phyloP scores from a whole-genome alignment of 768 basidiomycete genomes.

The Cystoderma amianthinum region DNA sequence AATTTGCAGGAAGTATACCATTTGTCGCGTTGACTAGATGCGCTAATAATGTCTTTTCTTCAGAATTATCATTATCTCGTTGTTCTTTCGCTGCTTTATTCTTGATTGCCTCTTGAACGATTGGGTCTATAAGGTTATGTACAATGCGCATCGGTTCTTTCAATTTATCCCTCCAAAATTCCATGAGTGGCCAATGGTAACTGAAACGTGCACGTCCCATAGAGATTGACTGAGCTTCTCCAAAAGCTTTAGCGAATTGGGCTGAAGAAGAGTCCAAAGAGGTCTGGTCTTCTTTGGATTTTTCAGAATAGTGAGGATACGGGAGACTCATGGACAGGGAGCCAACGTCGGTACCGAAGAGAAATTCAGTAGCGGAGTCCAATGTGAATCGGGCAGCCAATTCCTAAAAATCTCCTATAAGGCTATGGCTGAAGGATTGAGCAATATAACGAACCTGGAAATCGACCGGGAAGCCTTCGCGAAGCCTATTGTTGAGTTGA shows the following conservation, averaged over 20 bases:
- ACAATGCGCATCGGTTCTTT: conserved; percentile 2
- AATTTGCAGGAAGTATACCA: conserved; percentile 20
- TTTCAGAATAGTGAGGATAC: conserved; percentile 26
- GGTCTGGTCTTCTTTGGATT: conserved; percentile 4
- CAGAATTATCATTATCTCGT: conserved; percentile 12
- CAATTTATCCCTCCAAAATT: conserved; percentile 9
- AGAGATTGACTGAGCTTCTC: neutral
- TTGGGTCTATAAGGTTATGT: conserved; percentile 8
- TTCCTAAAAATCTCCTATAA: conserved; percentile 27
- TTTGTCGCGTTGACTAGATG: conserved; percentile 46
- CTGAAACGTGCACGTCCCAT: conserved; percentile 4
- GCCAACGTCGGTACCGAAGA: conserved; percentile 47
- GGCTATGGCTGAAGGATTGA: no score
- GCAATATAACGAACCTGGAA: conserved; percentile 37
- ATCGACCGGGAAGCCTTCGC: conserved; percentile 44
- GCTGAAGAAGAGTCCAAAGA: conserved; percentile 9
- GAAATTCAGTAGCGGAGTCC: conserved; percentile 56
- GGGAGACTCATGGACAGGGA: conserved; percentile 42
- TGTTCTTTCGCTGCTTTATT: conserved; percentile 4
- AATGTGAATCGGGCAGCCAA: conserved; percentile 46
- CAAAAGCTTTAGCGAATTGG: conserved; percentile 6
- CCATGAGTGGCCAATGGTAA: conserved; percentile 29
- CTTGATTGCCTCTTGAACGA: conserved; percentile 7
- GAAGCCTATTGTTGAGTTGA: conserved; percentile 33
- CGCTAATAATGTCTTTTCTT: conserved; percentile 33